Evolutionary conservation across 805 yeast species (phyloP).

Genomic region (Saccharomycopsis fibuligera): DNA sequence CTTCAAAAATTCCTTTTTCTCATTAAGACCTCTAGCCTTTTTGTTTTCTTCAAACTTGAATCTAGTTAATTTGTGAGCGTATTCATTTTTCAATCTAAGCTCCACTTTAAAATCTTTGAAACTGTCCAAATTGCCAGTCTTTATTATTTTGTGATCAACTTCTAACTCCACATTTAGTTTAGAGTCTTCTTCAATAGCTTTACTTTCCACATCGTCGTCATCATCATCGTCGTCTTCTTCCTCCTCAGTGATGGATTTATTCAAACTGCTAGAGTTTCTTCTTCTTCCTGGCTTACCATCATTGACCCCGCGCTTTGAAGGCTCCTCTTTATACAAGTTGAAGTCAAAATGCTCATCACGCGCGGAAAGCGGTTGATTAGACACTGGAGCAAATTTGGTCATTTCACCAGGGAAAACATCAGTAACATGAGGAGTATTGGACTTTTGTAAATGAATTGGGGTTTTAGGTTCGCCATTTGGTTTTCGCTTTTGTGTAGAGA

Average conservation of each 20-base stretch:
- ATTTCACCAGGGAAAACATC: conserved; percentile 45
- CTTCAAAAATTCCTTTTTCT: conserved; percentile 11
- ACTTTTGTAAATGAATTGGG: conserved; percentile 19
- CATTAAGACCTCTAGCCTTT: not conserved
- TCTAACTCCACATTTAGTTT: conserved; percentile 25
- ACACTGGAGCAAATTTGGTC: conserved; percentile 41
- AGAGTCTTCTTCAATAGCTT: conserved; percentile 33
- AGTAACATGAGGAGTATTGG: conserved; percentile 32
- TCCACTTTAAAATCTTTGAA: conserved; percentile 8
- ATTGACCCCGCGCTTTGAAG: not conserved
- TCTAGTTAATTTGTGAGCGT: conserved; percentile 18
- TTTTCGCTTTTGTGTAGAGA: conserved; percentile 9
- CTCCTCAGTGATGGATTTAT: conserved; percentile 7
- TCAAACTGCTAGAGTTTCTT: not conserved
- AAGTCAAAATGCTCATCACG: conserved; percentile 36
- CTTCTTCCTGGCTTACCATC: not conserved
- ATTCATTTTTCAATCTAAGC: conserved; percentile 2
- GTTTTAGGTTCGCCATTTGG: conserved; percentile 19
- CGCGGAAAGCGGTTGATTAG: conserved; percentile 46
- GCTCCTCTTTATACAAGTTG: conserved; percentile 22
- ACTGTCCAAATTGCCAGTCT: not conserved
- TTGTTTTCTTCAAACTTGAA: conserved; percentile 1
- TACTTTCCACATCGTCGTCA: conserved; percentile 27
- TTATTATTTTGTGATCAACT: not conserved
- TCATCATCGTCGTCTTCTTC: conserved; percentile 22